Percentiles rank a stretch among this genome's conserved stretches.
These are phyloP conservation scores for Litsea cubeba DNA, from an alignment of 164 flowering plant species.

Conservation along the genomic window DNA sequence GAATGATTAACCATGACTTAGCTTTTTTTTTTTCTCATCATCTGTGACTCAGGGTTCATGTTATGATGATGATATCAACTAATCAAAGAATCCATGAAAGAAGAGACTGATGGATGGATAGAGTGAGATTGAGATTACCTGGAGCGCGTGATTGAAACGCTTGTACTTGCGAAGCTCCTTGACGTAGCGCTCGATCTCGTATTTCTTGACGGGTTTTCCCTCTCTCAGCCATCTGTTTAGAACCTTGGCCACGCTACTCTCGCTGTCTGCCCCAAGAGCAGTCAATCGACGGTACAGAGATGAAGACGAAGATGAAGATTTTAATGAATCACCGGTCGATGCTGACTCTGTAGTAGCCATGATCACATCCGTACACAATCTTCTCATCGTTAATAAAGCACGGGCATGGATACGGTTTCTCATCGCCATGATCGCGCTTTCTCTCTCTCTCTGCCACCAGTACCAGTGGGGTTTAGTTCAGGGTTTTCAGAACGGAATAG, in stretches of 20 bases:
- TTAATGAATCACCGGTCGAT: not conserved
- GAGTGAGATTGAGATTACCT: constrained; percentile 30
- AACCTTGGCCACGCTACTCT: constrained; percentile 29
- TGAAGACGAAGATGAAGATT: not conserved
- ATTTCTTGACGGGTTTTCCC: constrained; percentile 33
- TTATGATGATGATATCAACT: too few species aligned
- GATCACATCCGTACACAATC: constrained; percentile 2
- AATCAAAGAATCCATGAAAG: too few species aligned
- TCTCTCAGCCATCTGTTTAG: constrained; percentile 39
- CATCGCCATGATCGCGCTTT: not conserved
- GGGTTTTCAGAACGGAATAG: too few species aligned
- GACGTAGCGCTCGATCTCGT: constrained; percentile 31
- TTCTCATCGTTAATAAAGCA: constrained; percentile 1
- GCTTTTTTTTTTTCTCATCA: too few species aligned
- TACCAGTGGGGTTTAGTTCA: not conserved
- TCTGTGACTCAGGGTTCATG: too few species aligned
- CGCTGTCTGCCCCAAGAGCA: constrained; percentile 23
- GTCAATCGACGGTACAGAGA: constrained; percentile 42
- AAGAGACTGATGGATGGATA: not conserved
- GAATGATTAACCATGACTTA: too few species aligned
- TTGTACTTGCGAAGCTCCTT: constrained; percentile 51
- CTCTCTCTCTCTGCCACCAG: not conserved
- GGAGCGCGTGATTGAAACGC: constrained; percentile 42
- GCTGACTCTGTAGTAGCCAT: not conserved
- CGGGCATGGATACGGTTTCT: not conserved